These are phyloP conservation scores for Pythium brassicae DNA, from an alignment of 352 stramenopile species.

Conservation along the genomic window DNA sequence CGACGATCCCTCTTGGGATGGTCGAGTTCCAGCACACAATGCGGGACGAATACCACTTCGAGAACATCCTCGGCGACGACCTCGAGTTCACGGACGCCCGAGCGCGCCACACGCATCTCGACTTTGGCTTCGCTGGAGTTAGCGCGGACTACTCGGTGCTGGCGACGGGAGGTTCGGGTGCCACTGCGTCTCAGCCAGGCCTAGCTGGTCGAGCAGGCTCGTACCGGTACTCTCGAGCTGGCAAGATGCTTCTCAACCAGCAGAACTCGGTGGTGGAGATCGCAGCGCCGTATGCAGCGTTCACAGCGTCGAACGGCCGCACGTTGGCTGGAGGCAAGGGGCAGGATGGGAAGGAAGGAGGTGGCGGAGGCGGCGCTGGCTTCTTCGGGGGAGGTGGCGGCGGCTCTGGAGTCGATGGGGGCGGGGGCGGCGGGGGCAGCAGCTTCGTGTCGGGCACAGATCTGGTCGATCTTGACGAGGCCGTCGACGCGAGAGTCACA, in stretches of 20 bases:
- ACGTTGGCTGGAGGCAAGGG: slow-evolving; percentile 44
- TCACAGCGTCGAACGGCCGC: slow-evolving; percentile 35
- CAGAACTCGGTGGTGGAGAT: slow-evolving; percentile 29
- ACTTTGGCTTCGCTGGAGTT: slow-evolving; percentile 43
- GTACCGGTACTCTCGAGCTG: slow-evolving; percentile 35
- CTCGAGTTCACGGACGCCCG: slow-evolving; percentile 39
- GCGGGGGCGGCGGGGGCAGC: slow-evolving; percentile 56
- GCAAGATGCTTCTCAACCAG: slow-evolving; percentile 28
- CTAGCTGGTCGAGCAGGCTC: slow-evolving; percentile 37
- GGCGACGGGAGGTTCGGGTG: slow-evolving; percentile 45
- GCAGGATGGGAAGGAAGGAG: slow-evolving; percentile 68
- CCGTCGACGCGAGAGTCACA: slow-evolving; percentile 13
- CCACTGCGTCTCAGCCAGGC: slow-evolving; percentile 20
- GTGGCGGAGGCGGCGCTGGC: slow-evolving; percentile 72
- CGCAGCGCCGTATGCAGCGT: slow-evolving; percentile 17
- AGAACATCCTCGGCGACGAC: slow-evolving; percentile 40
- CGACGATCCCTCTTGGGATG: slow-evolving; percentile 14
- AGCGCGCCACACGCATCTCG: slow-evolving; percentile 43
- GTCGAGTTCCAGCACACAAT: slow-evolving; percentile 16
- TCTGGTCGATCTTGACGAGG: slow-evolving; percentile 15
- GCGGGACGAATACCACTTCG: slow-evolving; percentile 58
- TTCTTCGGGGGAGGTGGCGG: slow-evolving; percentile 75
- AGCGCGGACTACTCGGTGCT: slow-evolving; percentile 48
- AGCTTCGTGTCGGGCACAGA: slow-evolving; percentile 36
- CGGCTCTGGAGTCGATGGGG: slow-evolving; percentile 51